phyloP scores from a whole-genome alignment of 2,329 filamentous ascomycete species.

The Fusarium sp. region DNA sequence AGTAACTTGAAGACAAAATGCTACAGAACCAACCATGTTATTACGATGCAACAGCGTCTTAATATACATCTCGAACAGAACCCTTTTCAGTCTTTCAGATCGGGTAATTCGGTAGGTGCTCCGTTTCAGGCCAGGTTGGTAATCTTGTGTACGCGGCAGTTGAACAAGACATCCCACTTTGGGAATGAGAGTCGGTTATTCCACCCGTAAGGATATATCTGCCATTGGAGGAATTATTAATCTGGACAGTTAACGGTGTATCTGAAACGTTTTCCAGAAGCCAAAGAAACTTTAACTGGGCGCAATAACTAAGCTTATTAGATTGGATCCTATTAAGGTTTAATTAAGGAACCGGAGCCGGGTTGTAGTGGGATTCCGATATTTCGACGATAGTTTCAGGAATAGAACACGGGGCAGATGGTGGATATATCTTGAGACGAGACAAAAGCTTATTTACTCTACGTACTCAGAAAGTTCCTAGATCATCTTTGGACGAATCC shows the following conservation, averaged over 20 bases:
- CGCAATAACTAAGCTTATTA: background rate
- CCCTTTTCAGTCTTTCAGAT: background rate
- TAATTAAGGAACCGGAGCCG: conserved; percentile 27
- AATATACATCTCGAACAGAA: background rate
- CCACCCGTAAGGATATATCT: background rate
- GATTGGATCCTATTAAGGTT: conserved; percentile 15
- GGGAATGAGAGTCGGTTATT: background rate
- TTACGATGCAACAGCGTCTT: background rate
- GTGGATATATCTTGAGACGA: background rate
- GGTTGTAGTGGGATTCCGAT: background rate
- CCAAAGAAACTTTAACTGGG: conserved; percentile 9
- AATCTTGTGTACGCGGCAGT: conserved; percentile 11
- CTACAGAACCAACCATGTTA: background rate
- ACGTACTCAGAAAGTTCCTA: background rate
- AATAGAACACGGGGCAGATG: conserved; percentile 4
- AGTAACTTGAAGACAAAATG: conserved; percentile 17
- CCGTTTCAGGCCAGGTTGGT: conserved; percentile 4
- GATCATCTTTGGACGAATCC: background rate
- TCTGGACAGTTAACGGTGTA: background rate
- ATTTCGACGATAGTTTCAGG: conserved; percentile 12
- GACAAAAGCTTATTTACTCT: background rate
- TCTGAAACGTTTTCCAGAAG: conserved; percentile 36
- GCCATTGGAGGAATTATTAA: conserved; percentile 32
- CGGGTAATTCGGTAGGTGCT: conserved; percentile 26
- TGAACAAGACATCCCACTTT: conserved; percentile 12